Percentiles rank a stretch among this genome's conserved stretches.
These are phyloP conservation scores for Leptoxyphium fumago DNA, from an alignment of 2,329 filamentous ascomycete species.

Conservation along the genomic window DNA sequence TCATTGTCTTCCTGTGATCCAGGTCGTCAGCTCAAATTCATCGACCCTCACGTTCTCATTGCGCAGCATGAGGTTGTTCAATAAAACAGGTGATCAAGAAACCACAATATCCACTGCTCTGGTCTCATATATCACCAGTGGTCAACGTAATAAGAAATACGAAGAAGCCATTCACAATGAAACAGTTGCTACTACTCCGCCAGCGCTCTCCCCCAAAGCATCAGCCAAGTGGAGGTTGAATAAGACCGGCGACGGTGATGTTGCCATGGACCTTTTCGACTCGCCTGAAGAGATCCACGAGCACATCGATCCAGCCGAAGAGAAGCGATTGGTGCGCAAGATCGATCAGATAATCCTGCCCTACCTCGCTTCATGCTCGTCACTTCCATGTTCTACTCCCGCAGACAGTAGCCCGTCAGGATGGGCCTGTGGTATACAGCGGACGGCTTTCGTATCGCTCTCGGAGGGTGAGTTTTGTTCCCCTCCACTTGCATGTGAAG, in stretches of 20 bases:
- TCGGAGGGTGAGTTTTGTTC: conserved; percentile 32
- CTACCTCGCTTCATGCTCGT: conserved; percentile 44
- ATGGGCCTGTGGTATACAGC: conserved; percentile 46
- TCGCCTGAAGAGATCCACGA: conserved; percentile 28
- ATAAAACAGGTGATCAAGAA: background rate
- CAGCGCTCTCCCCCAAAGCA: background rate
- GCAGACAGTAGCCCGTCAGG: conserved; percentile 45
- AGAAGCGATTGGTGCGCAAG: conserved; percentile 35
- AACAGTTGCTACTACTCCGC: background rate
- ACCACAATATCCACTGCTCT: background rate
- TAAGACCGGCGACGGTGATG: conserved; percentile 25
- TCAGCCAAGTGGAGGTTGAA: conserved; percentile 13
- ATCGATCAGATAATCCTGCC: conserved; percentile 45
- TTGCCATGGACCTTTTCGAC: conserved; percentile 36
- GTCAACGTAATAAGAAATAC: background rate
- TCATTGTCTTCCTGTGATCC: too few species aligned
- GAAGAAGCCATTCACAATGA: background rate
- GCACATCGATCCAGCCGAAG: conserved; percentile 33
- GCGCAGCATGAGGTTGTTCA: background rate
- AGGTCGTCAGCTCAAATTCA: too few species aligned
- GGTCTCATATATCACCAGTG: background rate
- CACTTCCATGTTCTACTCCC: conserved; percentile 51
- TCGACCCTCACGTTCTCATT: too few species aligned
- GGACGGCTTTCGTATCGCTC: conserved; percentile 44
- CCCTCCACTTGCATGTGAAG: background rate